Conservation (phyloP, 441 rosid genomes). For the Mallotus repandus region DNA sequence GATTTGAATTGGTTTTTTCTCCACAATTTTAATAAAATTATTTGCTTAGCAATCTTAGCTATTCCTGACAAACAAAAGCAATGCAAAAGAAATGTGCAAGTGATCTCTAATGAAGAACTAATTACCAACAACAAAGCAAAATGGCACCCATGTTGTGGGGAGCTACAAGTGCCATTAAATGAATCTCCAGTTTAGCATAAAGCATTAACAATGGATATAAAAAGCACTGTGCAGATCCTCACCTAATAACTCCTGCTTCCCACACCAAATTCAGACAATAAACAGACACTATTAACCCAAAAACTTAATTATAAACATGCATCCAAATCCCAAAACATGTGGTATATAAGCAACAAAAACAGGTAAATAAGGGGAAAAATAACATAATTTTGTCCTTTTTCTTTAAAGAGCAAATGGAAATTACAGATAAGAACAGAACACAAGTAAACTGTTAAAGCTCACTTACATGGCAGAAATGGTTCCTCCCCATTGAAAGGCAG, state of each 20-base stretch:
- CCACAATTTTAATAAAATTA: too few species aligned
- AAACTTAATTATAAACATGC: neutral
- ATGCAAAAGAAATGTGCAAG: neutral
- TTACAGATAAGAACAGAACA: neutral
- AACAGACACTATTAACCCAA: neutral
- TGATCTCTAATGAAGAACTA: neutral
- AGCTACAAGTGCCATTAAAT: neutral
- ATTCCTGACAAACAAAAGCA: neutral
- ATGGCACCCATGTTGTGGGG: neutral
- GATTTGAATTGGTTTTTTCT: too few species aligned
- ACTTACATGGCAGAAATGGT: slow-evolving; percentile 46
- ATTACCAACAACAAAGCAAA: neutral
- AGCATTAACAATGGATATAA: neutral
- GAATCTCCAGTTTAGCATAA: neutral
- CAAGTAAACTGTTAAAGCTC: neutral
- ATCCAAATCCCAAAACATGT: neutral
- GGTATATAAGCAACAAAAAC: neutral
- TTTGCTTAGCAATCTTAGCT: too few species aligned
- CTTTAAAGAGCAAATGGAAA: neutral
- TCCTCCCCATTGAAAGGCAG: slow-evolving; percentile 47
- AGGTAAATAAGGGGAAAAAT: neutral
- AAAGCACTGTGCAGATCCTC: neutral
- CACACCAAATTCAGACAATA: neutral
- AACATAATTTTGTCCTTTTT: neutral
- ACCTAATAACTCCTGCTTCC: neutral